Base-by-base conservation (phyloP, 805 yeast species). In the Starmerella vitae region DNA sequence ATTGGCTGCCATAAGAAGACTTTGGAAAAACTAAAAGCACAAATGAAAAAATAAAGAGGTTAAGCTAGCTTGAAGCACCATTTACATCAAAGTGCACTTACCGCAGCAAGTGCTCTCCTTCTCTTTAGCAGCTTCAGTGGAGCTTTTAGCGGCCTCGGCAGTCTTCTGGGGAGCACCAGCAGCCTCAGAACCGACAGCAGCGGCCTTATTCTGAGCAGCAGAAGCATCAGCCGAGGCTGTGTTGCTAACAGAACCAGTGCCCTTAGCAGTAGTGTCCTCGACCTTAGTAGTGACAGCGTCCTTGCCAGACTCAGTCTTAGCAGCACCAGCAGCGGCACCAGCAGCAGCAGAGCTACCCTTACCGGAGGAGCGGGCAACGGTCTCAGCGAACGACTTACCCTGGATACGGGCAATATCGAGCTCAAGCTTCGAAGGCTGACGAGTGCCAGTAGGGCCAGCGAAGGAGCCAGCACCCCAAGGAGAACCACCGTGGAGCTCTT, bases 401-500 rank as follows among this genome's bases (percentile, higher is more conserved):
- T 82, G 93, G 47, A 63, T 65, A 38, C 57, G 59, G 39, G 80
- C 86, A 45, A 77, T 55, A 49, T 68, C 66, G 60, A 72, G 64
- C 65, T 82, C 93, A 47, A 73, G 61, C 37, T 63, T 71, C 40
- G 74, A 56, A 33, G 85, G 79, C 48, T 58, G 60, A 66, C 88
- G 76, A 30, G 83, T 70, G 51, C 93, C 93, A 54, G 78, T 84
- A 19, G 73, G 63, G 48, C 78, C 88, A 26, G 93, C 83, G 49
- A 70, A 67, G 42, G 81, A 65, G 55, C 88, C 91, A 32, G 93
- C 84, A 61, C 93, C 93, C 79, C 84, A 83, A 38, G 93, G 72
- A 39, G 86, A 72, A 52, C 79, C 78, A 53, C 93, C 93, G 56
- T 78, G 86, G 41, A 70, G 67, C 63, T 77, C 86, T 17, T 66